Evolutionary conservation across 2,329 filamentous ascomycete species (phyloP), one percentile per base, ranked within the genome.

Genomic region (Talaromyces piceae): DNA sequence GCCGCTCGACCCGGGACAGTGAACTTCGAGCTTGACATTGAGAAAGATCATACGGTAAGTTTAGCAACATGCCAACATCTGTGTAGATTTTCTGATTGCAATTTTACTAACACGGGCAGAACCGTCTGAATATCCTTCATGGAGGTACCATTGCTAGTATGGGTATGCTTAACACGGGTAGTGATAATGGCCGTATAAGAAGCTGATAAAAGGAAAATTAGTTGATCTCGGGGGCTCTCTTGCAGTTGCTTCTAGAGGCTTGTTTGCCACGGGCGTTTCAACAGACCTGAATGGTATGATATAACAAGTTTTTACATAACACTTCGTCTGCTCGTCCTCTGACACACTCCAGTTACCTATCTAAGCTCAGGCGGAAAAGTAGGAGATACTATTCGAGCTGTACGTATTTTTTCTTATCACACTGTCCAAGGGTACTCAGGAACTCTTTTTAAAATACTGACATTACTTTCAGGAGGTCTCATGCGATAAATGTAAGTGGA

Each of bases 161-260:
- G 75, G 73, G 73, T 73, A 66, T 48, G 64, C 53, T 18, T 25
- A 26, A 11, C 5, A 33, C 6, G 20, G 5, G 16, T 12, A 8
- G 27, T 12, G 28, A 8, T 28, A 16, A 7, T 25, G n/a, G 28
- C 22, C 8, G 4, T 11, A 11, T 11, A 27, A 23, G 20, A 16
- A 3, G 25, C 41, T 53, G n/a, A 49, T 31, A 5, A 23, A 13
- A 18, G 22, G 13, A 33, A 33, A 30, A 45, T 23, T 26, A 79
- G 81, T 84, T 44, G 82, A 86, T 58, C 77, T 85, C 1, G 82
- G 83, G 4, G 83, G 83, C 20, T 84, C 80, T 13, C 69, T 86
- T 8, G 82, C 82, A 7, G 79, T 86, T 37, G 83, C 82, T 5
- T 85, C 82, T 0, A 72, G 77, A 28, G 82, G 83, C 0, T 72